Evolutionary conservation across 257 asterid genomes (phyloP), one percentile per base, ranked within the genome.

Genomic region (Plantago major): DNA sequence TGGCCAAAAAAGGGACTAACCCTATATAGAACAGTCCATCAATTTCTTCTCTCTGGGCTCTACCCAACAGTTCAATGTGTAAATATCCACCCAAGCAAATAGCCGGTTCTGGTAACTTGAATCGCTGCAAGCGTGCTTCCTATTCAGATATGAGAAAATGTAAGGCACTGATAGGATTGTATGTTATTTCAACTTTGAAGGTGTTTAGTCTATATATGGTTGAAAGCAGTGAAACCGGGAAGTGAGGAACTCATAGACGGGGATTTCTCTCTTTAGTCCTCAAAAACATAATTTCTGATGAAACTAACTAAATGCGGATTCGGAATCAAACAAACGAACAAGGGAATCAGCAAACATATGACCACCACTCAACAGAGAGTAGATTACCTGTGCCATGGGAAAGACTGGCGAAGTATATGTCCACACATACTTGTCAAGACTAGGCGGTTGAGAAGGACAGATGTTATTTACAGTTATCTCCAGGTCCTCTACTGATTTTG

Each of bases 11-110:
- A 33, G 8, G 40, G 58, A 63, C 81, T 78, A 30, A 78, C 90
- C 90, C 71, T 65, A 76, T 73, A 62, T 80, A 83, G 75, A 71
- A 76, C 51, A 78, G 42, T 44, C 71, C 63, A 64, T 80, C 80
- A 18, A 48, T 38, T 62, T 75, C 76, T 52, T 74, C 72, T 53
- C 68, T 76, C 63, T 78, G 84, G 58, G 71, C 74, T 51, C 76
- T 74, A n/a, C 84, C 87, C 70, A 71, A 40, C 62, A 78, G 75
- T 71, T 80, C 84, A 42, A 83, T 70, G 71, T 66, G 81, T 68
- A 83, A 56, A 66, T 28, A 80, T 63, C 90, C 87, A 60, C 84
- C 87, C 45, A 78, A 52, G 57, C 79, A 80, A 50, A 83, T 77
- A 58, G 70, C 78, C 3, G 81, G 87, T 59, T 78, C 72, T 9